Percentiles rank a stretch among this genome's conserved stretches.
These are phyloP conservation scores for Hericium coralloides DNA, from an alignment of 768 basidiomycete genomes.

Conservation along the genomic window DNA sequence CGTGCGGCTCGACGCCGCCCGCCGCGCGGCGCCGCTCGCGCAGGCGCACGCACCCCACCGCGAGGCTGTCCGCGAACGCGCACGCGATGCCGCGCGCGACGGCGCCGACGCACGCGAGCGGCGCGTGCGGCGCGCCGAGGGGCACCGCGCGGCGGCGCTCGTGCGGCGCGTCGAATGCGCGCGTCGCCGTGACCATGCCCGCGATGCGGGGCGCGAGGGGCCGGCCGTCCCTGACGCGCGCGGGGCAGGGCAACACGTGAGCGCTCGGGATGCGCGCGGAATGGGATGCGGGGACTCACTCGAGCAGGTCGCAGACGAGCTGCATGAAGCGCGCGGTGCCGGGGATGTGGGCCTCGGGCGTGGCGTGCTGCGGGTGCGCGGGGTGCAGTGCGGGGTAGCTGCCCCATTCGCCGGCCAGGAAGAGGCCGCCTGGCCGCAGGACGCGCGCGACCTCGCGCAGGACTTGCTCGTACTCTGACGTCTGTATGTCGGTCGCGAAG, in stretches of 20 bases:
- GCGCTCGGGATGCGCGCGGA: neutral
- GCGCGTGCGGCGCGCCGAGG: neutral
- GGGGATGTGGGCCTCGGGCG: conserved; percentile 1
- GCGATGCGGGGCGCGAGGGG: conserved; percentile 4
- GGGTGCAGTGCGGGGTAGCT: conserved; percentile 25
- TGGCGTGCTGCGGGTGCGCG: conserved; percentile 1
- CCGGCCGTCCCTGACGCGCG: neutral
- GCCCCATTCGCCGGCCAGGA: conserved; percentile 56
- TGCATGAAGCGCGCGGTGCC: conserved; percentile 4
- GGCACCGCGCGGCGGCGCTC: conserved; percentile 10
- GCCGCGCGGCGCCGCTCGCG: conserved; percentile 4
- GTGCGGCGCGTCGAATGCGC: conserved; percentile 3
- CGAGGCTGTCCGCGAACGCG: neutral
- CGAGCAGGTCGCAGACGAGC: neutral
- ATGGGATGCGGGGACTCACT: neutral
- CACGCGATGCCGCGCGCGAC: neutral
- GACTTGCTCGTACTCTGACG: conserved; percentile 42
- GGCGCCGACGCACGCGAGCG: neutral
- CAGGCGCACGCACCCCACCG: neutral
- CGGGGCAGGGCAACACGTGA: neutral
- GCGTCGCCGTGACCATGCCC: neutral
- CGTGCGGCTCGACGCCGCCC: conserved; percentile 2
- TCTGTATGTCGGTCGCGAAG: conserved; percentile 27
- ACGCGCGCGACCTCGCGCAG: conserved; percentile 54
- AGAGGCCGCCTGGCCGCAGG: conserved; percentile 62